Evolutionary conservation across 768 basidiomycete genomes (phyloP), one percentile per base, ranked within the genome.

Genomic region (Sistotremastrum niveocremeum): DNA sequence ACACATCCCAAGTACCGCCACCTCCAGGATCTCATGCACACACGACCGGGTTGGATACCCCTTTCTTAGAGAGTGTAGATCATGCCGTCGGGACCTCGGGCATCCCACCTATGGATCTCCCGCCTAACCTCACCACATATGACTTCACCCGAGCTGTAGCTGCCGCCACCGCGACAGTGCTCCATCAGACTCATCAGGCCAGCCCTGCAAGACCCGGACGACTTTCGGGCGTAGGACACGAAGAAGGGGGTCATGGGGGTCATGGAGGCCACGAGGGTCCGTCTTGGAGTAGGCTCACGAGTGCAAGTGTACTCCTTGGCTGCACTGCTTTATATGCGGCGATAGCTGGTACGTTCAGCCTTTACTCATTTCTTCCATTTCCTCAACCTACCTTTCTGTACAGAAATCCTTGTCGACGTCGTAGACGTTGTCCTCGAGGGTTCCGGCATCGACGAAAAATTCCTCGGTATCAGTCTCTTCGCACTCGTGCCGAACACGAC

Each of bases 401-500:
- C 61, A 95, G 95, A 99, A 58, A 71, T 99, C 46, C 74, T 99
- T 37, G 79, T 98, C 34, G 86, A 94, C 50, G 89, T 97, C 6
- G 93, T 99, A 6, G 95, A 99, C 59, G 84, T 90, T 37, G 79
- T 98, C 7, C 70, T 99, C 20, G 68, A 85, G 53, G 89, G 79
- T 28, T 90, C 89, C 0, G 88, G 88, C 2, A 88, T 98, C 31
- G 87, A 95, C 47, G 95, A 98, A 59, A 99, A 99, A 60, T 93
- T 98, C 71, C 74, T 99, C 32, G 95, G 95, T 44, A 73, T 99
- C 50, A 97, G 91, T 0, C 72, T 99, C 7, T 98, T 99, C 58
- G 95, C 95, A 6, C 75, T 99, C 33, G 93, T 98, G 1, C 95
- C 95, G 4, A 99, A 99, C 59, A 95, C 93, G 3, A 98, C 95